phyloP scores from a whole-genome alignment of 441 rosid genomes.

The Jatropha multifida region DNA sequence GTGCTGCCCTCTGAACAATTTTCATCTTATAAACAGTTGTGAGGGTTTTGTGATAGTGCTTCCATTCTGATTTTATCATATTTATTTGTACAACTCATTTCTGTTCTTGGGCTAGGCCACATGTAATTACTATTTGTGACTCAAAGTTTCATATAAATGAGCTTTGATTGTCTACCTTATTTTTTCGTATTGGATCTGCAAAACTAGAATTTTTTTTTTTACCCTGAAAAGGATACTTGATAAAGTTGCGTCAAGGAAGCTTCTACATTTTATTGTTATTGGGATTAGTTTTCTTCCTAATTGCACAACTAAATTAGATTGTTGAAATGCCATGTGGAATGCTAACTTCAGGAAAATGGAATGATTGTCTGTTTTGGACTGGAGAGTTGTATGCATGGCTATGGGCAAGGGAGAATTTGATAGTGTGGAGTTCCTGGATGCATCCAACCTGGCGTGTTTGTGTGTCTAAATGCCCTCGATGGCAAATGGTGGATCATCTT shows the following conservation, averaged over 20 bases:
- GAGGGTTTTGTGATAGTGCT: not conserved
- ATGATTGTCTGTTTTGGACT: conserved; percentile 25
- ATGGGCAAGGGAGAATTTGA: conserved; percentile 29
- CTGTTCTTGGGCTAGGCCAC: not conserved
- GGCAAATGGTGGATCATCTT: conserved; percentile 49
- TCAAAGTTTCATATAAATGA: conserved; percentile 1
- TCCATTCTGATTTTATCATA: not conserved
- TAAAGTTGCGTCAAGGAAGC: conserved; percentile 3
- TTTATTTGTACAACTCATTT: not conserved
- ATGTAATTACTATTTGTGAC: conserved; percentile 2
- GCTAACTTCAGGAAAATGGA: conserved; percentile 23
- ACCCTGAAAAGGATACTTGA: conserved; percentile 3
- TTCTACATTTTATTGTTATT: not conserved
- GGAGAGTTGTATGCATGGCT: conserved; percentile 32
- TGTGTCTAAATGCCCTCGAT: conserved; percentile 39
- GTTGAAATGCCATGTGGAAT: conserved; percentile 17
- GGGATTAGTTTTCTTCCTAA: conserved; percentile 10
- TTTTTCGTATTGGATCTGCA: conserved; percentile 7
- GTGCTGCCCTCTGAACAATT: no score
- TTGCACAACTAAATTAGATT: conserved; percentile 17
- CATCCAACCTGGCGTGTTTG: conserved; percentile 31
- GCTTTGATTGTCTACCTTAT: not conserved
- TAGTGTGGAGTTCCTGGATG: conserved; percentile 37
- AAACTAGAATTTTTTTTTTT: conserved; percentile 2
- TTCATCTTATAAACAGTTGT: not conserved